Base-by-base conservation (phyloP, 2,329 filamentous ascomycete genomes). In the Aspergillus tanneri region DNA sequence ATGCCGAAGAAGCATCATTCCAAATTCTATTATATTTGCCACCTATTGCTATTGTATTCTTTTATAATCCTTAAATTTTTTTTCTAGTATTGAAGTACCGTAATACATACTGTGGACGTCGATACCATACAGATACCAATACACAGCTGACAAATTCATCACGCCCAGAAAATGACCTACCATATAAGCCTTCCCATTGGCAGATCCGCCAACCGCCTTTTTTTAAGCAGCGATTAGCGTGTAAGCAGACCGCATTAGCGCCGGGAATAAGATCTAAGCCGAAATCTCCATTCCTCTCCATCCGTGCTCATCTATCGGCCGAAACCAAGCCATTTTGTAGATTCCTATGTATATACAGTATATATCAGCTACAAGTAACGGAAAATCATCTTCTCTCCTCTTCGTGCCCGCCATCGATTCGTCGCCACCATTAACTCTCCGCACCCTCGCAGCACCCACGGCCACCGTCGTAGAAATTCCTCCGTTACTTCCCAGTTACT, bases 401-500 rank as follows among this genome's bases (percentile, higher is more conserved):
- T 24, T 19, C 21, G 9, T 19, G 43, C 43, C 2, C 63, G 56
- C 63, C 63, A 66, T 4, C 52, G 41, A 54, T 66, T 66, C 8
- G 63, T 66, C 9, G 58, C 46, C 28, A 53, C 49, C 57, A 66
- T 48, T 25, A 66, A 35, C 41, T 59, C 60, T 2, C 54, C 51
- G 57, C 63, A 66, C 6, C 63, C 63, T 8, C 58, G 41, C 1
- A 66, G 47, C 12, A 63, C 53, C 58, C 62, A 65, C 24, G 57
- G 55, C 73, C 75, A 81, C 52, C 77, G 79, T 28, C 61, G 63
- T 4, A 76, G 51, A 52, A 81, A 79, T 0, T 53, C 46, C 7
- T 68, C 66, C 2, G 69, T 77, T 1, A 74, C 63, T 53, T 80
- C 78, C 78, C 78, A 81, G 9, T 67, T 72, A 0, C 52, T 53